A percentile compares a stretch with the other conserved stretches of the same genome.
These are phyloP conservation scores for Asterella californica DNA, from an alignment of 225 moss, liverwort and hornwort genomes.

Conservation along the genomic window DNA sequence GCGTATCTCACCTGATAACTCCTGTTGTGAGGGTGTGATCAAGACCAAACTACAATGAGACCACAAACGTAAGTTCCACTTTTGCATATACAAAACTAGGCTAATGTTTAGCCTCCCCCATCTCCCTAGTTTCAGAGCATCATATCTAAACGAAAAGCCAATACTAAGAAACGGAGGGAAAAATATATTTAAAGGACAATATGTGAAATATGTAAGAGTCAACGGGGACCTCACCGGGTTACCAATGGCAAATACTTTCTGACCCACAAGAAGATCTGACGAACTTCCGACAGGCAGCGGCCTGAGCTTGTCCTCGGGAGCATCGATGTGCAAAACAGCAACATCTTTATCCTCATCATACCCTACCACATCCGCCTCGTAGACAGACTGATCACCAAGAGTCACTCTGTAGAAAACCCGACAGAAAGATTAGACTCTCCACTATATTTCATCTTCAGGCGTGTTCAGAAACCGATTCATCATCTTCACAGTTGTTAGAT, in stretches of 20 bases:
- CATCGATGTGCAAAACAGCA: slow-evolving; percentile 87
- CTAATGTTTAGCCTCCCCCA: not conserved
- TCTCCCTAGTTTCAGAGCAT: not conserved
- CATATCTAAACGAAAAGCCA: no score
- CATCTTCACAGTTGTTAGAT: not conserved
- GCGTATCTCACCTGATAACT: slow-evolving; percentile 71
- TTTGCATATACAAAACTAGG: not conserved
- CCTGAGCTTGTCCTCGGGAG: slow-evolving; percentile 66
- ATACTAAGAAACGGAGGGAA: not conserved
- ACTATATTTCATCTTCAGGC: no score
- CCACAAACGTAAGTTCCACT: no score
- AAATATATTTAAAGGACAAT: not conserved
- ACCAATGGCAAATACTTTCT: slow-evolving; percentile 97
- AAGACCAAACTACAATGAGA: slow-evolving; percentile 81
- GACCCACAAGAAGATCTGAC: slow-evolving; percentile 90
- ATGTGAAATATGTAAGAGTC: not conserved
- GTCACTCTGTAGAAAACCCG: slow-evolving; percentile 62
- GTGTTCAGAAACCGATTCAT: not conserved
- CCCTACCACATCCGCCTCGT: slow-evolving; percentile 97
- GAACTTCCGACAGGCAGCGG: slow-evolving; percentile 97
- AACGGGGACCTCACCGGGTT: slow-evolving; percentile 62
- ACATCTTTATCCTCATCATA: slow-evolving; percentile 99
- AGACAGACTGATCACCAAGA: slow-evolving; percentile 93
- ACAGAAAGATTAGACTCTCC: not conserved
- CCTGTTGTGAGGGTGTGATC: slow-evolving; percentile 99